Base-by-base conservation (phyloP, 768 basidiomycete species). In the Mycena rosella region DNA sequence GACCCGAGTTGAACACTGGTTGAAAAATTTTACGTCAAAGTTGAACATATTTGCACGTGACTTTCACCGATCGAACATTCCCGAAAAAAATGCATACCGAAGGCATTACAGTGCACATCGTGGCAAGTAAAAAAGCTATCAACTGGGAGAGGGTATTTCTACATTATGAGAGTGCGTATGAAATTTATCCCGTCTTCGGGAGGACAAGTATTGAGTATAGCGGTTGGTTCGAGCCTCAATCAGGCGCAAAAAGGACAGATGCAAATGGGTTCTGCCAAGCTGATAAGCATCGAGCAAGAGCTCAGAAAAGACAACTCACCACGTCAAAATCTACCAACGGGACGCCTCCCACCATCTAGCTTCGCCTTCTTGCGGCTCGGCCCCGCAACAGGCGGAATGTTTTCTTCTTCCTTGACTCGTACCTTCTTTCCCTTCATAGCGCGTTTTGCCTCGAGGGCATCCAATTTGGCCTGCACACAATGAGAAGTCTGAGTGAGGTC, bases 391-490 rank as follows among this genome's bases (percentile, higher is more conserved):
- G 62, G 63, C 7, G 63, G 48, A 26, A 65, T 58, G 29, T 64
- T 64, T 32, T 64, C 56, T 53, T 60, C 58, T 27, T 57, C 38
- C 54, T 67, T 67, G 60, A 67, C 47, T 11, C 22, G 45, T 5
- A 24, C 14, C 29, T 18, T 55, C 51, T 27, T 60, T 15, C 26
- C 34, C 22, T 53, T 60, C 38, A 45, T 60, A 30, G 58, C 53
- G 6, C 29, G 65, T 44, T 61, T 67, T 15, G 53, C 60, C 27
- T 67, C 60, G n/a, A 67, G 44, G 9, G 26, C 60, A 30, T 45
- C 17, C n/a, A 67, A 36, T 57, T 29, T 66, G 24, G 32, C 65
- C 65, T 66, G 9, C 18, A 26, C 24, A 38, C 30, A 7, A 29
- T 30, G 18, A 48, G 9, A 17, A 17, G 9, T n/a, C 42, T 8